phyloP scores from a whole-genome alignment of 345 rosid species.

The Psidium guajava region DNA sequence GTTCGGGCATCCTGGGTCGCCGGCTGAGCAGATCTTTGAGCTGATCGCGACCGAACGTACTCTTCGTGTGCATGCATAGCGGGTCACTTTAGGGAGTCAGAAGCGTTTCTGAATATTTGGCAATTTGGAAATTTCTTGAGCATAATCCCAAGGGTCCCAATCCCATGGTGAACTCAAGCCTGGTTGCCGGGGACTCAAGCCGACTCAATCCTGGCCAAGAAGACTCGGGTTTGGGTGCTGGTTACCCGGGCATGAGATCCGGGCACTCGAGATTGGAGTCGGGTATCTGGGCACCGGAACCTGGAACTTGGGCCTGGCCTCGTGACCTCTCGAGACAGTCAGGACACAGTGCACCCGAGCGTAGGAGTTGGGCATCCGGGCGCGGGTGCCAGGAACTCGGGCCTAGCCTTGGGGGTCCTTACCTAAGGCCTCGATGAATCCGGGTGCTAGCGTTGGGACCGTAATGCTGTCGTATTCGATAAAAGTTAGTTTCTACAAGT shows the following conservation, averaged over 20 bases:
- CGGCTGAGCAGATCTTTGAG: background rate
- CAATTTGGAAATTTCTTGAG: background rate
- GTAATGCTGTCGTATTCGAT: too few species aligned
- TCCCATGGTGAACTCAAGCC: background rate
- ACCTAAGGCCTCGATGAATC: background rate
- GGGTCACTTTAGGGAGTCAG: rapidly evolving
- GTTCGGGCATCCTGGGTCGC: background rate
- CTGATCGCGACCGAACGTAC: background rate
- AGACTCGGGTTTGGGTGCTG: rapidly evolving
- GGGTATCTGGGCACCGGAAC: rapidly evolving
- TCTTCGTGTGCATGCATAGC: rapidly evolving
- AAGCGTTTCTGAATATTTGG: too few species aligned
- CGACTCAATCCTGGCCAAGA: too few species aligned
- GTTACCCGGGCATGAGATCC: background rate
- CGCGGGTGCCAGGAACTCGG: background rate
- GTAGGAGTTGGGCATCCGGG: background rate
- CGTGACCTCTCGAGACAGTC: background rate
- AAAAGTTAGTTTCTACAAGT: background rate
- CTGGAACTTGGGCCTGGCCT: background rate
- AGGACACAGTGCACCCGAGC: background rate
- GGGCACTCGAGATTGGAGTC: background rate
- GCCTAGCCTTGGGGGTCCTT: background rate
- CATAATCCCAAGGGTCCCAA: rapidly evolving
- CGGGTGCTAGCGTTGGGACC: background rate
- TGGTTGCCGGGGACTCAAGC: background rate